Evolutionary conservation across 768 basidiomycete genomes (phyloP).

Genomic region (Mycena albidolilacea): DNA sequence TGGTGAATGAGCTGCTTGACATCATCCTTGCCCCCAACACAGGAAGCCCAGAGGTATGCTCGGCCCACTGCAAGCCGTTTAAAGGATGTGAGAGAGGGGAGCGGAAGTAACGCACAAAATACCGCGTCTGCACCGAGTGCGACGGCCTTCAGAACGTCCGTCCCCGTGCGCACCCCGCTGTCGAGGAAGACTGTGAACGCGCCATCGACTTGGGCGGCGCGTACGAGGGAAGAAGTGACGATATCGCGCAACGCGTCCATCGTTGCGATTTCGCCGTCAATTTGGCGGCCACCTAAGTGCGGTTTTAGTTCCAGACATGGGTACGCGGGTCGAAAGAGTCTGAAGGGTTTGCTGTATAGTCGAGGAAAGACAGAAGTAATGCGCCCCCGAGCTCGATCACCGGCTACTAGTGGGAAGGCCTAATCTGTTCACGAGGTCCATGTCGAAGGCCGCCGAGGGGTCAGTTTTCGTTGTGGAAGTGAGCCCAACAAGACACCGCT

Average conservation of each 20-base stretch:
- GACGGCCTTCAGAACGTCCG: neutral
- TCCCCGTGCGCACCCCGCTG: constrained; percentile 2
- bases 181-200: neutral
- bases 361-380: neutral
- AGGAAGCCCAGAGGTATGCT: neutral
- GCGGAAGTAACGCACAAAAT: neutral
- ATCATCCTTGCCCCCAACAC: neutral
- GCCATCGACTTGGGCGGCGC: neutral
- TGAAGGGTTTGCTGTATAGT: neutral
- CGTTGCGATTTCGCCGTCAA: neutral
- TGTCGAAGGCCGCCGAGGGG: no score
- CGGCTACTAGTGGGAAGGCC: no score
- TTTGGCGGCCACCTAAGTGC: neutral
- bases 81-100: neutral
- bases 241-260: neutral
- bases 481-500: no score
- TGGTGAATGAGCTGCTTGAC: neutral
- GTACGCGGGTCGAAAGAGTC: neutral
- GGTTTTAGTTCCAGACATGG: neutral
- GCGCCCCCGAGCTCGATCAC: no score
- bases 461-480: no score
- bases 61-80: neutral
- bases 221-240: neutral
- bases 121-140: neutral
- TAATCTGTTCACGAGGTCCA: no score